Base-by-base conservation (phyloP, 768 basidiomycete species). In the Tricholoma flavovirens region DNA sequence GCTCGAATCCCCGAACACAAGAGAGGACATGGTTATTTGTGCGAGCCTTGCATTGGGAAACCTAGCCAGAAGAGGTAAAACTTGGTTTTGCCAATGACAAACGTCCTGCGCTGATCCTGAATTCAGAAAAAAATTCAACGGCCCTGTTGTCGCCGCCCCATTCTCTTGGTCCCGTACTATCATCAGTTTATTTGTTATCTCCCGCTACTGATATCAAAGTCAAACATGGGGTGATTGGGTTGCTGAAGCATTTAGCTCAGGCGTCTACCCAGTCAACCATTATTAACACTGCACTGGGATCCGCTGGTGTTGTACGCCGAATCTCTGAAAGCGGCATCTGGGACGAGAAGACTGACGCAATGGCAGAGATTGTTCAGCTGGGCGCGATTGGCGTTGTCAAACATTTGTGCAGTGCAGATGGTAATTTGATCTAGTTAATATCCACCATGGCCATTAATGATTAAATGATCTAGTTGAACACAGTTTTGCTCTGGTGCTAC, bases 351-450 rank as follows among this genome's bases (percentile, higher is more conserved):
- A 71, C 80, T n/a, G 91, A 96, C 67, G 78, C 75, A 51, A 84
- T 93, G 78, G 86, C 88, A 5, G 88, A 93, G 54, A 80, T 90
- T 21, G 84, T 98, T 1, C 96, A 98, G 69, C 76, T 93, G 5
- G 85, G 85, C 49, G 91, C 90, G 0, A 88, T 98, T 51, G 93
- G 93, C 1, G 80, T 93, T 7, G 82, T 87, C 15, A 99, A 98
- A 69, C 91, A 96, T 67, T 77, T 98, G 54, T 93, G 90, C 66
- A 84, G 81, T 60, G 81, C 80, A 35, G 86, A 82, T 65, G 75
- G 92, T 95, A 66, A 63, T 83, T 63, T 36, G 36, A 30, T 53
- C 22, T 55, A 8, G 32, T 48, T 52, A 42, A 43, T 26, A 30
- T 49, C 43, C n/a, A 19, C 43, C 12, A 2, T 46, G 21, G 32